Conservation (phyloP, 192 early-diverging fungal genomes). For the Gaertneriomyces sp. region DNA sequence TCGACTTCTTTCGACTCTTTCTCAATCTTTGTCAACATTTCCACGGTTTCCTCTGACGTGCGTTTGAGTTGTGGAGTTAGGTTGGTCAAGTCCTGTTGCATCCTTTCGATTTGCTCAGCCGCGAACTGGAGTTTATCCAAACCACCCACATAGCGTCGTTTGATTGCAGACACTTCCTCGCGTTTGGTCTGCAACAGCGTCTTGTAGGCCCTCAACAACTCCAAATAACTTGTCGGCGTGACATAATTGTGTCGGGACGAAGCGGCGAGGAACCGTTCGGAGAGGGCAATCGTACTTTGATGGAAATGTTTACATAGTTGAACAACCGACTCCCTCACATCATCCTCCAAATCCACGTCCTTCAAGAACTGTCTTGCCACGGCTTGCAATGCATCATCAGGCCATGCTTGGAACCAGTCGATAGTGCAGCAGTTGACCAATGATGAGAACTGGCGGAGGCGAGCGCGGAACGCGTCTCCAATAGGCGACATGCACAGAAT, state of each 20-base stretch:
- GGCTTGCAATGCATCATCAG: conserved; percentile 60
- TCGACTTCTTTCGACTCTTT: conserved; percentile 61
- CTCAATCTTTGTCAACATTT: conserved; percentile 58
- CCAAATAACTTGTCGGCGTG: conserved; percentile 58
- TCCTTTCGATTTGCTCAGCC: conserved; percentile 54
- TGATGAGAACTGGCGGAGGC: conserved; percentile 57
- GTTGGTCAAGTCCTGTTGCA: conserved; percentile 55
- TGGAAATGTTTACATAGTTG: conserved; percentile 56
- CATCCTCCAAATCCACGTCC: conserved; percentile 45
- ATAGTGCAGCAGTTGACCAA: conserved; percentile 66
- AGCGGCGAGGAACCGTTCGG: conserved; percentile 45
- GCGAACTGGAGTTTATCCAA: conserved; percentile 59
- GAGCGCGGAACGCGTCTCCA: conserved; percentile 57
- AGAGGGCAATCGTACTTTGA: conserved; percentile 50
- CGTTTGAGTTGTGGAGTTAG: conserved; percentile 56
- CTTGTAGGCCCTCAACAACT: conserved; percentile 55
- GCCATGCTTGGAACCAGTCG: conserved; percentile 68
- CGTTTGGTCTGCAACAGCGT: conserved; percentile 41
- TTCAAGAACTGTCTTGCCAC: conserved; percentile 57
- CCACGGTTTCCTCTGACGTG: conserved; percentile 59
- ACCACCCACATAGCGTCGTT: conserved; percentile 51
- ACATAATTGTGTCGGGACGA: conserved; percentile 60
- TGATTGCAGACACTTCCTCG: conserved; percentile 49
- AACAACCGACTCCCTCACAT: conserved; percentile 36
- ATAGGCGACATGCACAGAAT: conserved; percentile 65